phyloP scores from a whole-genome alignment of 2,329 filamentous ascomycete genomes.

The Thelonectria discophora region DNA sequence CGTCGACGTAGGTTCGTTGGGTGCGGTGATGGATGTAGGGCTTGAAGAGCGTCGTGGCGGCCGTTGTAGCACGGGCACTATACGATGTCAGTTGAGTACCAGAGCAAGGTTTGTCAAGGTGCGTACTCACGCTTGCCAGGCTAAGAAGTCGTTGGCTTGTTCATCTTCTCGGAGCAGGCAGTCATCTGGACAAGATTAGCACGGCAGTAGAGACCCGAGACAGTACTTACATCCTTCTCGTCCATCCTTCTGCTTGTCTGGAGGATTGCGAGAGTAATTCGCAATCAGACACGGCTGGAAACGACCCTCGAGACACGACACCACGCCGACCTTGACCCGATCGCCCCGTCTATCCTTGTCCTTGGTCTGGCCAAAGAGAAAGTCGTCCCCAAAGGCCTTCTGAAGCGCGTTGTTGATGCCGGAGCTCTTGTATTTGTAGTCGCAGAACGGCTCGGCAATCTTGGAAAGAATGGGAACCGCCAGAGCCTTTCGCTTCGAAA shows the following conservation, averaged over 20 bases:
- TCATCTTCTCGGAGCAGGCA: slow-evolving; percentile 15
- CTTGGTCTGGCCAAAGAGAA: slow-evolving; percentile 1
- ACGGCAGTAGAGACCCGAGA: not conserved
- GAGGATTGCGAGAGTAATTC: slow-evolving; percentile 27
- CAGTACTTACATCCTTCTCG: not conserved
- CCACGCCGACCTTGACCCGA: slow-evolving; percentile 26
- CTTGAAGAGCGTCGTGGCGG: slow-evolving; percentile 18
- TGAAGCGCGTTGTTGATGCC: slow-evolving; percentile 18
- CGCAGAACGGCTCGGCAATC: slow-evolving; percentile 19
- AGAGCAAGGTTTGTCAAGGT: accelerated
- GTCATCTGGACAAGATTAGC: slow-evolving; percentile 9
- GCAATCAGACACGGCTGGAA: slow-evolving; percentile 9
- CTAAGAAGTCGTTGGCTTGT: slow-evolving; percentile 11
- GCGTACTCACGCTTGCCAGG: slow-evolving; percentile 27
- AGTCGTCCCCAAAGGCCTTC: not conserved
- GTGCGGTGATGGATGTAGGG: slow-evolving; percentile 9
- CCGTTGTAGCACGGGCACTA: slow-evolving; percentile 27
- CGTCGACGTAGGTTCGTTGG: slow-evolving; percentile 11
- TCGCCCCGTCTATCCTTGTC: not conserved
- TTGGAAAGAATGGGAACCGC: not conserved
- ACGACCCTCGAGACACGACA: slow-evolving; percentile 5
- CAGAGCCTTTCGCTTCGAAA: slow-evolving; percentile 1
- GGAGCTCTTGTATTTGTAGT: slow-evolving; percentile 12
- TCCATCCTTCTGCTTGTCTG: slow-evolving; percentile 1
- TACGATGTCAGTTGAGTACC: slow-evolving; percentile 4